Percentiles rank a stretch among this genome's conserved stretches.
Conservation (phyloP, 352 stramenopile species). For the Blastocystis sp. region DNA sequence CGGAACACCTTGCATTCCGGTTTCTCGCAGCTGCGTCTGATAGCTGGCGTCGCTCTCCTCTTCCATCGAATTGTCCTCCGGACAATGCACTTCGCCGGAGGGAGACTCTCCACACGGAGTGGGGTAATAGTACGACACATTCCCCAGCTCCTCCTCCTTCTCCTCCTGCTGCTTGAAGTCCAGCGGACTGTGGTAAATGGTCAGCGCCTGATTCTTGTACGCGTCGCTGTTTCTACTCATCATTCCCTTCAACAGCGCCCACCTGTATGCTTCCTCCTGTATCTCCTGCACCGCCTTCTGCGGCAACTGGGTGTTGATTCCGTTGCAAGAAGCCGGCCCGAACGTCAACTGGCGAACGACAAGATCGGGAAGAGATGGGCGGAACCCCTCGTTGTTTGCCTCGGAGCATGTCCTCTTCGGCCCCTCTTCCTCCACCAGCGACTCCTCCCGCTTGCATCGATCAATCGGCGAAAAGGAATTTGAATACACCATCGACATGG, state of each 20-base stretch:
- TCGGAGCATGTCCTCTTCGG: not conserved
- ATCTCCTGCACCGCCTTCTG: not conserved
- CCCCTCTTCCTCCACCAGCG: not conserved
- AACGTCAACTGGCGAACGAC: conserved; percentile 39
- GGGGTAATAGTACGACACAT: conserved; percentile 39
- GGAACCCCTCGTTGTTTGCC: not conserved
- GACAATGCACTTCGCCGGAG: not conserved
- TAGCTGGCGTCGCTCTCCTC: conserved; percentile 17
- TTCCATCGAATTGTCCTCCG: not conserved
- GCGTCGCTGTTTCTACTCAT: conserved; percentile 18
- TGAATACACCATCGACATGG: not conserved
- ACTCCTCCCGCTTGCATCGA: not conserved
- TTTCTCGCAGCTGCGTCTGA: conserved; percentile 41
- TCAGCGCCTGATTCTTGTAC: conserved; percentile 29
- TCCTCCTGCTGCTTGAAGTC: conserved; percentile 2
- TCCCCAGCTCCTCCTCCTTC: not conserved
- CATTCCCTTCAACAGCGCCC: not conserved
- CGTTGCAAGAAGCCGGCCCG: not conserved
- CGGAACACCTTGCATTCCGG: conserved; percentile 49
- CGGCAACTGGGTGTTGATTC: not conserved
- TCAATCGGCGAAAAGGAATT: not conserved
- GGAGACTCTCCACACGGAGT: too few relatives aligned
- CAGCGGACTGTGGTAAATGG: conserved; percentile 20
- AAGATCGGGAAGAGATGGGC: not conserved
- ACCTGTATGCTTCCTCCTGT: conserved; percentile 43